Evolutionary conservation across 75 land plant species (phyloP), one percentile per base, ranked within the genome.

Genomic region (Isoetes taiwanensis): DNA sequence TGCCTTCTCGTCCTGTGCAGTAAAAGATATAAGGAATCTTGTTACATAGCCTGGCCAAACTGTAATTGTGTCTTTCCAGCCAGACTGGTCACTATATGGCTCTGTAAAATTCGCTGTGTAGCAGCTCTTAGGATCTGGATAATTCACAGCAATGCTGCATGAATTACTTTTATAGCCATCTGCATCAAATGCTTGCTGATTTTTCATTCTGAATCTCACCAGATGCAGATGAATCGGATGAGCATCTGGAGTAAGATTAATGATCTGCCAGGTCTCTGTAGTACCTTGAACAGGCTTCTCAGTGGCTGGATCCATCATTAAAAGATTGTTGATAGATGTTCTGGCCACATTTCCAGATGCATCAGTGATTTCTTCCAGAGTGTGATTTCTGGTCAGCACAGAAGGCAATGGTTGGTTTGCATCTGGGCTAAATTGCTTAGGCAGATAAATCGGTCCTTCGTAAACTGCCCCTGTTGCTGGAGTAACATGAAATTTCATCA

Each of bases 61-160:
- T 67, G 79, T 82, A 75, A 62, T 75, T 52, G 82, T 82, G 58
- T 85, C 82, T 62, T 85, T 85, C 86, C 86, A 85, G n/a, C 78
- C 80, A 34, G 59, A 37, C 73, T 85, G 87, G 43, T 76, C 48
- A 2, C 28, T 35, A 12, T 70, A 69, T 10, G 78, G 73, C 1
- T 35, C 58, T 43, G 24, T 26, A 24, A 29, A 12, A 5, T 26
- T 26, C 14, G 17, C 54, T 10, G 64, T 62, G 54, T 27, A 62
- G 32, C 64, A 62, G 19, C 64, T 62, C 16, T 23, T 25, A 10
- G 64, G 54, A 62, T 62, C 64, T 17, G 64, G 64, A 34, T 27
- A 62, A 12, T 17, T 20, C 2, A 48, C 3, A 14, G 27, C 8
- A 26, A 62, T 46, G 11, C 35, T 16, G 31, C 64, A 62, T 2